Conservation (phyloP, 1,284 basidiomycete species). For the Puccinia hordei region DNA sequence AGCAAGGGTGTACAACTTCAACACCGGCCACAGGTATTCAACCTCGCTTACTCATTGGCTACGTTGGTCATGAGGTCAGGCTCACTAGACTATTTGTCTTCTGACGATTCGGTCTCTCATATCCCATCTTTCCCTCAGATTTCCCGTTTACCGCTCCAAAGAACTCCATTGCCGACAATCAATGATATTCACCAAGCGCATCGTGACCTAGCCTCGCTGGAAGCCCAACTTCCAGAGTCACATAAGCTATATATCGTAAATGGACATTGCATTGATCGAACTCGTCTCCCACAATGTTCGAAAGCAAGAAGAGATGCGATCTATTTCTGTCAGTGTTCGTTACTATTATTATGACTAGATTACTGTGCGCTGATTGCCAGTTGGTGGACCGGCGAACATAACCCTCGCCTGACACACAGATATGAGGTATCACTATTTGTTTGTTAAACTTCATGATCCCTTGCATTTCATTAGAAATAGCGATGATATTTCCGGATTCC, state of each 20-base stretch:
- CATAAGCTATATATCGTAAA: conserved; percentile 18
- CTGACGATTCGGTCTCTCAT: background rate
- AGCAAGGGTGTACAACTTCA: conserved; percentile 37
- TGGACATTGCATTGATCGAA: conserved; percentile 29
- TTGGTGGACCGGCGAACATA: background rate
- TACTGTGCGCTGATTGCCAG: background rate
- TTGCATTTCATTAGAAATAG: conserved; percentile 46
- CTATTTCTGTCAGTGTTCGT: conserved; percentile 37
- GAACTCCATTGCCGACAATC: conserved; percentile 47
- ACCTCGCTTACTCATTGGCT: conserved; percentile 38
- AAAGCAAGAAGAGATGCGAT: conserved; percentile 41
- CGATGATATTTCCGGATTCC: background rate
- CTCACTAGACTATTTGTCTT: background rate
- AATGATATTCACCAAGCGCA: conserved; percentile 49
- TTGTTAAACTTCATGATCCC: conserved; percentile 38
- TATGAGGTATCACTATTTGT: conserved; percentile 44
- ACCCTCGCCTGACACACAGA: conserved; percentile 15
- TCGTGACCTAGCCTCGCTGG: conserved; percentile 37
- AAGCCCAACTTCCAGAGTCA: conserved; percentile 35
- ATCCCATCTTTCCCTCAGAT: conserved; percentile 19
- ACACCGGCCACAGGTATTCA: conserved; percentile 32
- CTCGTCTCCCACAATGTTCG: conserved; percentile 29
- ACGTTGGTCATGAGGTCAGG: conserved; percentile 49
- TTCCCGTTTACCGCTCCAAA: conserved; percentile 40
- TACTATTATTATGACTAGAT: background rate